These are phyloP conservation scores for Pterothamnion heteromorphum DNA, from an alignment of 31 red algal species.

Conservation along the genomic window DNA sequence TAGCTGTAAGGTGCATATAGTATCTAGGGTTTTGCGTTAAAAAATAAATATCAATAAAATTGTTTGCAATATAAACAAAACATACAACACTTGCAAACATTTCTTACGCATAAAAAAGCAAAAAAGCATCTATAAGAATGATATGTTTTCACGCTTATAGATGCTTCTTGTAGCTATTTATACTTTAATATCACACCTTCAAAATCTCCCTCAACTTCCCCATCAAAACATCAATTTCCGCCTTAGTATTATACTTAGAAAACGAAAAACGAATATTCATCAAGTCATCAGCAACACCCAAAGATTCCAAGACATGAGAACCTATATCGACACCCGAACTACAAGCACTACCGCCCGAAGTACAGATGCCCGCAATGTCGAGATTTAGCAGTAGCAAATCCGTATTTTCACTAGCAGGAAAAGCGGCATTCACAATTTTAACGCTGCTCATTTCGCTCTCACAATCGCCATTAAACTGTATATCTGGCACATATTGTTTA, in stretches of 20 bases:
- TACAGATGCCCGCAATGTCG: background rate
- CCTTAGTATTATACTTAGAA: background rate
- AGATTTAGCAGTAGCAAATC: background rate
- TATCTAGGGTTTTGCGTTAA: too few relatives aligned
- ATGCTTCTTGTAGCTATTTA: too few relatives aligned
- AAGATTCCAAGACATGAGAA: background rate
- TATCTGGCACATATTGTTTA: background rate
- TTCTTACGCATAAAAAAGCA: too few relatives aligned
- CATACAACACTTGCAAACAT: too few relatives aligned
- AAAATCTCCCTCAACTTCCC: background rate
- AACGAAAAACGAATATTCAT: background rate
- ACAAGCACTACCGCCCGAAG: background rate
- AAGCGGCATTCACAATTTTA: background rate
- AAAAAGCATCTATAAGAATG: too few relatives aligned
- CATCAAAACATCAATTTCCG: background rate
- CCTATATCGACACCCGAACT: background rate
- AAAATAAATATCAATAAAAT: too few relatives aligned
- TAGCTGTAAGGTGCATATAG: too few relatives aligned
- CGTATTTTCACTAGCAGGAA: background rate
- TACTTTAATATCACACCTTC: too few relatives aligned
- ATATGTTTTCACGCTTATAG: too few relatives aligned
- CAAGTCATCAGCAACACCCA: background rate
- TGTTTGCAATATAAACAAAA: too few relatives aligned
- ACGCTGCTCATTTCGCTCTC: background rate
- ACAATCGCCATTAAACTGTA: slow-evolving; percentile 4